Evolutionary conservation across 2,329 filamentous ascomycete species (phyloP), one percentile per base, ranked within the genome.

Genomic region (Aspergillus sp.): DNA sequence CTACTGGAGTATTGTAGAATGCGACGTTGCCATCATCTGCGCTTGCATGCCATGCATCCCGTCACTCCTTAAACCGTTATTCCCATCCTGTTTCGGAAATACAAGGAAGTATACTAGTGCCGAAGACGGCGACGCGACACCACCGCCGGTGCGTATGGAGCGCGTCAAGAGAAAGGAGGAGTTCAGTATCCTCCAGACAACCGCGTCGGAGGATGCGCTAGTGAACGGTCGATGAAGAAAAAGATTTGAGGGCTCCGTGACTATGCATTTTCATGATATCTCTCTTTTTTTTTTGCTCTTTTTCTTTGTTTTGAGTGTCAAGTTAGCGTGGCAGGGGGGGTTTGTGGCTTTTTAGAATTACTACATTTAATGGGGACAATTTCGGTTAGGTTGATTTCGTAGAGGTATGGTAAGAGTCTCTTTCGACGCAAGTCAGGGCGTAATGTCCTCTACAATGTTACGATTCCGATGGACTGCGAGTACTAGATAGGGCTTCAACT

Each of bases 11-110:
- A 74, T 73, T 12, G 70, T 80, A 29, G 78, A 81, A 63, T 70
- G 78, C 57, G 72, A 78, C 59, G 72, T 78, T 2, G 77, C 76
- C 26, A 76, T 80, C 55, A 75, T 80, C n/a, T 80, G 78, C 63
- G 75, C 75, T 7, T 79, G 78, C 66, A 74, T 81, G 65, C 78
- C 78, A 0, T 68, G 73, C n/a, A 62, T 72, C 7, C 71, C 70
- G n/a, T 55, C 63, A 12, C 63, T 73, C 14, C 63, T 73, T 56
- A 62, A 62, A 39, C 56, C 60, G 9, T 36, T 63, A 32, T 67
- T 65, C 57, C 67, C 67, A 9, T 56, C 49, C 1, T 46, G 58
- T 29, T 62, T 58, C 12, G 61, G 58, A 39, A 14, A 29, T 2
- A 42, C 53, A 14, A 36, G 36, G 6, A 39, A 57, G 6, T 52